phyloP scores from a whole-genome alignment of 306 rosid species.

The Potentilla sterilis region DNA sequence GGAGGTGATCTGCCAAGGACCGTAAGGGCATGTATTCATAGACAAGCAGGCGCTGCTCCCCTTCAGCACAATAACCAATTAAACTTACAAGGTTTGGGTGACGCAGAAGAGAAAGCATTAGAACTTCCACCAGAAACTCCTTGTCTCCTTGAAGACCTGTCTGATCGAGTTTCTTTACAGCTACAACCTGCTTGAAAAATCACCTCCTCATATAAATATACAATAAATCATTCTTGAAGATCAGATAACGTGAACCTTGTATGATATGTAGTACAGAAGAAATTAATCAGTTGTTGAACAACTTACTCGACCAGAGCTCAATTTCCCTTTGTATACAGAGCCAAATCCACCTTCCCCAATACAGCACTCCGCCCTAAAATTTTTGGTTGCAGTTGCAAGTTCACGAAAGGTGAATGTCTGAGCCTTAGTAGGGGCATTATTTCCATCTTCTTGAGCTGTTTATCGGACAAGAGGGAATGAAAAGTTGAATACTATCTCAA shows the following conservation, averaged over 20 bases:
- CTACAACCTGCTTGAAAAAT: conserved; percentile 43
- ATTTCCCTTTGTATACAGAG: conserved; percentile 54
- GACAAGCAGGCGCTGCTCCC: conserved; percentile 67
- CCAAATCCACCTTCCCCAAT: conserved; percentile 86
- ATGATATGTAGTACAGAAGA: background rate
- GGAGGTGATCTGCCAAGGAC: conserved; percentile 65
- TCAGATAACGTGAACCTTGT: background rate
- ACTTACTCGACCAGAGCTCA: conserved; percentile 43
- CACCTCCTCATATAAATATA: conserved; percentile 3
- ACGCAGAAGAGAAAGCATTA: conserved; percentile 59
- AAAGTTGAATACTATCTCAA: background rate
- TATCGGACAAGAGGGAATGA: background rate
- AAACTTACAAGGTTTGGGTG: conserved; percentile 69
- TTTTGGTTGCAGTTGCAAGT: conserved; percentile 63
- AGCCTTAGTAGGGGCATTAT: conserved; percentile 18
- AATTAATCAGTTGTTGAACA: background rate
- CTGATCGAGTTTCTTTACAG: conserved; percentile 62
- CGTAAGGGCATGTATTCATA: conserved; percentile 69
- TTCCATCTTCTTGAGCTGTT: conserved; percentile 21
- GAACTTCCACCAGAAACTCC: conserved; percentile 67
- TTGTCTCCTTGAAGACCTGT: conserved; percentile 59
- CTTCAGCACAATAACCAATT: conserved; percentile 71
- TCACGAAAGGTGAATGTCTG: conserved; percentile 50
- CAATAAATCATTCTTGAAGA: conserved; percentile 1
- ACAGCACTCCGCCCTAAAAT: conserved; percentile 47